These are phyloP conservation scores for Dryas octopetala DNA, from an alignment of 306 rosid genomes.

Conservation along the genomic window DNA sequence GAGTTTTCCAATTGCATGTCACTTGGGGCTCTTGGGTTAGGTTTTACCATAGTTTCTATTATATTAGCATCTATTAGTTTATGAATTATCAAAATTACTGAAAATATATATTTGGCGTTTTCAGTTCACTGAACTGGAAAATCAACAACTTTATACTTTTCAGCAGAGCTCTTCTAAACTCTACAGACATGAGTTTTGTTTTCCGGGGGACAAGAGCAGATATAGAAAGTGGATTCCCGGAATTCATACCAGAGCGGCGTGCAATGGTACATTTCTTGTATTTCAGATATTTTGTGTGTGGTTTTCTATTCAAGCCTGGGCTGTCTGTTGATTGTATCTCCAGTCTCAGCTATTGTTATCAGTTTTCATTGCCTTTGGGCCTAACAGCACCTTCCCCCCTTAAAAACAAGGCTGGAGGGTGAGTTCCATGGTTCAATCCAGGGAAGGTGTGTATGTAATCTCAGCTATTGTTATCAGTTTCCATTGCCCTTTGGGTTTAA, in stretches of 20 bases:
- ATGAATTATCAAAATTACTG: too few relatives aligned
- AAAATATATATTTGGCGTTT: too few relatives aligned
- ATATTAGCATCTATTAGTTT: neutral
- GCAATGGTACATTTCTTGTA: slow-evolving; percentile 53
- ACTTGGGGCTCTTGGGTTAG: neutral
- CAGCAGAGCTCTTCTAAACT: slow-evolving; percentile 13
- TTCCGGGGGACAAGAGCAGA: slow-evolving; percentile 86
- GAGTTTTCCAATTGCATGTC: neutral
- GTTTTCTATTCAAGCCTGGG: slow-evolving; percentile 4
- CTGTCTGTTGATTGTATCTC: neutral
- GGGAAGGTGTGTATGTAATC: neutral
- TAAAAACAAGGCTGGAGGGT: neutral
- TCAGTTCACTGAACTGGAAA: slow-evolving; percentile 1
- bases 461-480: neutral
- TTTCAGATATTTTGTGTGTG: neutral
- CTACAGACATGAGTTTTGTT: slow-evolving; percentile 75
- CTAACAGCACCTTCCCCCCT: neutral
- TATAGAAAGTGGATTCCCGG: slow-evolving; percentile 77
- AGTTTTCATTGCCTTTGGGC: neutral
- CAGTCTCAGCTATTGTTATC: neutral
- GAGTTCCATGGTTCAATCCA: neutral
- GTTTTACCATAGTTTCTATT: neutral
- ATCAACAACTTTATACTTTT: neutral
- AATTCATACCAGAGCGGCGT: slow-evolving; percentile 75
- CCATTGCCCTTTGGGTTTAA: neutral